A percentile compares a stretch with the other conserved stretches of the same genome.
Evolutionary conservation across 2,329 filamentous ascomycete genomes (phyloP).

Genomic region (Diaporthe citrichinensis): DNA sequence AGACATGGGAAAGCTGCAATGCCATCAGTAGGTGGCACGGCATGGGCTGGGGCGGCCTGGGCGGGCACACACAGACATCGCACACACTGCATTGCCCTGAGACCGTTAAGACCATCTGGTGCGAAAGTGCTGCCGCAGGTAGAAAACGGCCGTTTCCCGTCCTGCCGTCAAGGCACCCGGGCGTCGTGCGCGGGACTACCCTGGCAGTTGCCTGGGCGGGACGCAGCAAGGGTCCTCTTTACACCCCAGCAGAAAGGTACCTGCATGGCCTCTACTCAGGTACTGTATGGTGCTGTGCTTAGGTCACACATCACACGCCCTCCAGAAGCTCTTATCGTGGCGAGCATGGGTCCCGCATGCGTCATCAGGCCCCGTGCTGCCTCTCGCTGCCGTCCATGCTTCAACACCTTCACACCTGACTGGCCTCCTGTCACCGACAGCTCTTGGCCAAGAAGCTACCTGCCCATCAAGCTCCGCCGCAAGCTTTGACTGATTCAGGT

Average conservation of each 20-base stretch:
- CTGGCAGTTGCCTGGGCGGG: not conserved
- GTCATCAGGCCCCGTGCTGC: conserved; percentile 6
- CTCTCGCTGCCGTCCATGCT: not conserved
- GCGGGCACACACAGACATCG: not conserved
- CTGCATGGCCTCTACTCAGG: not conserved
- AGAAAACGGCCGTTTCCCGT: not conserved
- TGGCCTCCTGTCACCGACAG: conserved; percentile 6
- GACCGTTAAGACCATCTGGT: not conserved
- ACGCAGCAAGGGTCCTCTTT: conserved; percentile 1
- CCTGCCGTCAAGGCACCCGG: not conserved
- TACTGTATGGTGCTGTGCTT: not conserved
- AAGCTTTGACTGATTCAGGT: conserved; percentile 26
- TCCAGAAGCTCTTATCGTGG: not conserved
- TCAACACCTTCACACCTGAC: conserved; percentile 23
- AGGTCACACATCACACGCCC: not conserved
- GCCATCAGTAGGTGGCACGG: not conserved
- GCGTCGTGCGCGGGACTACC: not conserved
- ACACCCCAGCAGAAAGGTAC: not conserved
- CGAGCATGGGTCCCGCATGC: conserved; percentile 11
- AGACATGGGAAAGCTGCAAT: conserved; percentile 8
- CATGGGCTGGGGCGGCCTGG: not conserved
- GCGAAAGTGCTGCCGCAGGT: not conserved
- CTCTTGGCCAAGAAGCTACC: conserved; percentile 3
- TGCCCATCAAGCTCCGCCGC: not conserved
- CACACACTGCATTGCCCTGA: not conserved